phyloP scores from a whole-genome alignment of 257 asterid genomes.

The Gardenia jasminoides region DNA sequence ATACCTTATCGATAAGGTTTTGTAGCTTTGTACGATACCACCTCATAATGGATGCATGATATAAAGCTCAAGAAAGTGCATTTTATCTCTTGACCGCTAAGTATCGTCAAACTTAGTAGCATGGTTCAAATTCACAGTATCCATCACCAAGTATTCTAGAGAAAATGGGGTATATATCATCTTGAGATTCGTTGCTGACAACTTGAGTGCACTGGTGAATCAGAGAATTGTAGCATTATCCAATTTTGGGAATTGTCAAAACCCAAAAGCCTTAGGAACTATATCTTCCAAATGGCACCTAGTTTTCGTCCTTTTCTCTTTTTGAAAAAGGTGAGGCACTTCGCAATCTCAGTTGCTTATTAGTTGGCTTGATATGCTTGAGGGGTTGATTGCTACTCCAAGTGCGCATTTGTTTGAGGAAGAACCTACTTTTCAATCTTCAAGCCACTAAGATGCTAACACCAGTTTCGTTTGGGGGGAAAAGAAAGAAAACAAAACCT shows the following conservation, averaged over 20 bases:
- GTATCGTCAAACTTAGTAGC: neutral
- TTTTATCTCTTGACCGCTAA: neutral
- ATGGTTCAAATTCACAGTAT: neutral
- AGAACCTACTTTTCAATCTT: conserved; percentile 1
- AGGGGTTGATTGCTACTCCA: neutral
- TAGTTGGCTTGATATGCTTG: conserved; percentile 1
- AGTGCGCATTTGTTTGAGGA: neutral
- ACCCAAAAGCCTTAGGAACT: neutral
- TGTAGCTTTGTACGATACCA: neutral
- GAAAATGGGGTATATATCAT: neutral
- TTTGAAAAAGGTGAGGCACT: neutral
- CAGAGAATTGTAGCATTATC: neutral
- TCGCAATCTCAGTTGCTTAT: neutral
- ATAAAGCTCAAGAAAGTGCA: neutral
- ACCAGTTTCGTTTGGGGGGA: neutral
- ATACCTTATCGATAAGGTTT: neutral
- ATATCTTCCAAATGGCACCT: neutral
- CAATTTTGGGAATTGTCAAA: neutral
- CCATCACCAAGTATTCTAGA: neutral
- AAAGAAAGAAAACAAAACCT: neutral
- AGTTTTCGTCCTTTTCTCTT: neutral
- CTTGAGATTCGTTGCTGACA: neutral
- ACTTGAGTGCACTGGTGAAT: neutral
- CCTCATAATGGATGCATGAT: neutral
- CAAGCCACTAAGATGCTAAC: neutral